Evolutionary conservation across 495 filamentous ascomycete genomes (phyloP).

Genomic region (Sporormia fimetaria): DNA sequence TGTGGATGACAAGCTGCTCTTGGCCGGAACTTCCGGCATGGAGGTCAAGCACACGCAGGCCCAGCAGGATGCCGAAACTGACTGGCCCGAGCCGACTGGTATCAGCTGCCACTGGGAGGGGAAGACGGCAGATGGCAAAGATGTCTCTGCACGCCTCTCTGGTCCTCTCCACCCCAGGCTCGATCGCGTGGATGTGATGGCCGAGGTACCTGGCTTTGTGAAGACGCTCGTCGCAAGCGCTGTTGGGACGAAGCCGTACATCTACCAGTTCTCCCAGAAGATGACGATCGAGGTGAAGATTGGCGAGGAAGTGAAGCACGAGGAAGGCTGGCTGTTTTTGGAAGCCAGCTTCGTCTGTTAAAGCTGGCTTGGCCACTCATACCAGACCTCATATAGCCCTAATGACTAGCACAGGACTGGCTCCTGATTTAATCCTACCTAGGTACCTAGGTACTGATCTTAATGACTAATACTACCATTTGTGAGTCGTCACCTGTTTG

Average conservation of each 20-base stretch:
- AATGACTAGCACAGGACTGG: constrained; percentile 14
- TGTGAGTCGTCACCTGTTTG: too few species aligned
- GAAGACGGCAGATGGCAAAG: constrained; percentile 62
- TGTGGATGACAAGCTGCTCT: constrained; percentile 69
- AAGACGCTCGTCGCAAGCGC: constrained; percentile 82
- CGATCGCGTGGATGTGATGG: constrained; percentile 92
- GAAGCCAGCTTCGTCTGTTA: constrained; percentile 90
- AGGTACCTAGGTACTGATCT: too few species aligned
- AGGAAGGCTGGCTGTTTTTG: constrained; percentile 65
- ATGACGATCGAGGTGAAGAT: constrained; percentile 70
- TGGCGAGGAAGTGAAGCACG: constrained; percentile 60
- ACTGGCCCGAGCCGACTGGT: constrained; percentile 77
- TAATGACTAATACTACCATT: too few species aligned
- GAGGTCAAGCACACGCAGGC: constrained; percentile 53
- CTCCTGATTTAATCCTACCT: too few species aligned
- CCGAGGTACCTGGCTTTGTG: constrained; percentile 86
- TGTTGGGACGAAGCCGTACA: constrained; percentile 87
- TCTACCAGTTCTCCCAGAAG: constrained; percentile 77
- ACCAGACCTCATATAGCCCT: constrained; percentile 17
- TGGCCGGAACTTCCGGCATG: constrained; percentile 49
- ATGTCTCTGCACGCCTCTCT: constrained; percentile 54
- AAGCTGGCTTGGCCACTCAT: not conserved
- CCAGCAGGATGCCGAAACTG: constrained; percentile 60
- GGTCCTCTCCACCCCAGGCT: constrained; percentile 56
- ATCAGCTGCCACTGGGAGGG: constrained; percentile 72